Percentiles rank a stretch among this genome's conserved stretches.
These are phyloP conservation scores for Eucommia ulmoides DNA, from an alignment of 257 asterid species.

Conservation along the genomic window DNA sequence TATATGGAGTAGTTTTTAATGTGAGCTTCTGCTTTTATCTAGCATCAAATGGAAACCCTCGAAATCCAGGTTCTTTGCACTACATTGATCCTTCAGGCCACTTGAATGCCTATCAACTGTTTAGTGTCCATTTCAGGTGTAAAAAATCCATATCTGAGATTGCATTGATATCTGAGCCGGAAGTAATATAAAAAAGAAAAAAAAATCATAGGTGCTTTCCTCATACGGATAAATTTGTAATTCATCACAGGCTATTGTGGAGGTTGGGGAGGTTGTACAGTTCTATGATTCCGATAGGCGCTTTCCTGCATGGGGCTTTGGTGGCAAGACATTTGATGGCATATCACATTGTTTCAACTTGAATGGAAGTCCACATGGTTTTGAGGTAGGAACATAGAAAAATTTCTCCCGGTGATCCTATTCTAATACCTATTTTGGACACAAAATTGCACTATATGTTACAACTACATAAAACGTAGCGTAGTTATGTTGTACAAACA, in stretches of 20 bases:
- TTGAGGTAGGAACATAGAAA: conserved; percentile 47
- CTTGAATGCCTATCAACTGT: conserved; percentile 87
- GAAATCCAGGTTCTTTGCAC: conserved; percentile 92
- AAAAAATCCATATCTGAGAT: too few species aligned
- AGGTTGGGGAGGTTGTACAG: conserved; percentile 86
- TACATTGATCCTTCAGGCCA: conserved; percentile 89
- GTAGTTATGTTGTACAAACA: background rate
- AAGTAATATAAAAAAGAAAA: too few species aligned
- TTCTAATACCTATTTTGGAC: background rate
- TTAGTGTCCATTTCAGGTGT: too few species aligned
- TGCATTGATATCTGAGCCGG: too few species aligned
- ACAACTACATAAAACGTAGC: background rate
- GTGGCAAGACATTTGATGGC: conserved; percentile 97
- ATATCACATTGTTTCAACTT: conserved; percentile 97
- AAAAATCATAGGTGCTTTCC: too few species aligned
- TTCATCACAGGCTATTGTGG: conserved; percentile 82
- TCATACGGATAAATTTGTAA: too few species aligned
- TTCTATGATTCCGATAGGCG: conserved; percentile 77
- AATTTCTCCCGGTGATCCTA: too few species aligned
- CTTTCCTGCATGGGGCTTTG: conserved; percentile 98
- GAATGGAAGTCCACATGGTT: conserved; percentile 76
- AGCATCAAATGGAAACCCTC: conserved; percentile 99
- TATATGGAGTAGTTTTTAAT: conserved; percentile 2
- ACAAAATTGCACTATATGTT: background rate
- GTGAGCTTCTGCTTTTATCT: conserved; percentile 27